phyloP scores from a whole-genome alignment of 2,329 filamentous ascomycete genomes.

The Basipetospora sp. region DNA sequence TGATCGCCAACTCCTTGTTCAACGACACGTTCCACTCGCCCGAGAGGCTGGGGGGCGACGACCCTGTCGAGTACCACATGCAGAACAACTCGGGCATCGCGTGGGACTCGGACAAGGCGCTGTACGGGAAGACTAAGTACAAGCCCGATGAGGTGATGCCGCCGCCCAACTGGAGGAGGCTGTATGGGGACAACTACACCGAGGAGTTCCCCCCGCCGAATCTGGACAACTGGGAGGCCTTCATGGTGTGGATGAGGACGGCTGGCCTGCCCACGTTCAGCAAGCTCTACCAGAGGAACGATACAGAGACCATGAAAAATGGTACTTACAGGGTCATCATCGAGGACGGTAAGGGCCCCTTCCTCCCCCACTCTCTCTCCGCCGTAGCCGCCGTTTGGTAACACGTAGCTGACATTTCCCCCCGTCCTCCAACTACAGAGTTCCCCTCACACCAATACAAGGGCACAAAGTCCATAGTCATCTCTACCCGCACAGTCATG shows the following conservation, averaged over 20 bases:
- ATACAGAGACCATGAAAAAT: constrained; percentile 47
- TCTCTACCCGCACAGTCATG: constrained; percentile 83
- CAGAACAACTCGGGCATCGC: constrained; percentile 60
- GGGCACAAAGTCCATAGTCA: constrained; percentile 77
- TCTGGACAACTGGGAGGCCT: constrained; percentile 61
- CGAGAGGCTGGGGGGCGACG: constrained; percentile 36
- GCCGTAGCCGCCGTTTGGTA: background rate
- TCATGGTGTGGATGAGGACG: constrained; percentile 98
- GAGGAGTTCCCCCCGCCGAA: constrained; percentile 51
- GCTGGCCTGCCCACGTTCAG: constrained; percentile 87
- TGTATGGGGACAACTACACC: constrained; percentile 59
- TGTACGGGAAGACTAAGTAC: constrained; percentile 63
- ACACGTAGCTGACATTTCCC: background rate
- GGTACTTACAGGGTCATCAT: constrained; percentile 70
- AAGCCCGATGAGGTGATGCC: constrained; percentile 52
- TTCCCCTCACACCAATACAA: constrained; percentile 68
- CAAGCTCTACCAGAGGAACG: constrained; percentile 79
- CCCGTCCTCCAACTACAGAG: constrained; percentile 41
- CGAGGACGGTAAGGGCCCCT: constrained; percentile 51
- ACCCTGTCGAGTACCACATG: constrained; percentile 53
- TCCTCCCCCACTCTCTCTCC: background rate
- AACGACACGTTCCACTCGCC: constrained; percentile 76
- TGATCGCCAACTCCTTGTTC: constrained; percentile 94
- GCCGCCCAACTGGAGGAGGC: constrained; percentile 69
- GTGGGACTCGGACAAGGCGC: constrained; percentile 66